These are phyloP conservation scores for Digitaria exilis DNA, from an alignment of 202 grass and related monocot genomes.

Conservation along the genomic window DNA sequence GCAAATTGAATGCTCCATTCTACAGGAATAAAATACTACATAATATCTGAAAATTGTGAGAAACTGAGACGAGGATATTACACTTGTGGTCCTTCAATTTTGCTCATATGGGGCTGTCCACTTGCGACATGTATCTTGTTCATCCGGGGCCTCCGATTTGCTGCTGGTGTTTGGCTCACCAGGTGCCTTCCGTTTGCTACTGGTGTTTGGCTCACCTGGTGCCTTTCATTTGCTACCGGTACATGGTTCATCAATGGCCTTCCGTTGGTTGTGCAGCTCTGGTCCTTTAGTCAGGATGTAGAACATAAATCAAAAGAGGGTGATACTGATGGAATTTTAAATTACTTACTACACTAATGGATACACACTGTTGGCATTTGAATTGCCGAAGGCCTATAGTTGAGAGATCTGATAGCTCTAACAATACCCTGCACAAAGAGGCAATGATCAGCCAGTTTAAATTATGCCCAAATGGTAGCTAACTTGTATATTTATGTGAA, in stretches of 20 bases:
- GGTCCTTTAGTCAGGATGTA: constrained; percentile 41
- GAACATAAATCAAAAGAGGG: background rate
- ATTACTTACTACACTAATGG: constrained; percentile 4
- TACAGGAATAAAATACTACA: constrained; percentile 6
- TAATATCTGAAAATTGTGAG: constrained; percentile 1
- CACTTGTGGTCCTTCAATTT: constrained; percentile 43
- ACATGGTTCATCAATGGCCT: background rate
- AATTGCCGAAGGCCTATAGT: constrained; percentile 34
- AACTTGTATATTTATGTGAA: no score
- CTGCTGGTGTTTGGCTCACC: constrained; percentile 2
- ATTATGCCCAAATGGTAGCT: no score
- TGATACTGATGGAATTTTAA: background rate
- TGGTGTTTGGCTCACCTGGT: background rate
- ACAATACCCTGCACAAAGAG: constrained; percentile 48
- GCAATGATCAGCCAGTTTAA: constrained; percentile 12
- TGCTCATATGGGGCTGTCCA: background rate
- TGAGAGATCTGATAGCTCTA: constrained; percentile 52
- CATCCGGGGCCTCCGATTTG: background rate
- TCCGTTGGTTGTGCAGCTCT: constrained; percentile 22
- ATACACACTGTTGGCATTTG: constrained; percentile 46
- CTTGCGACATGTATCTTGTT: constrained; percentile 1
- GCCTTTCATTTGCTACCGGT: background rate
- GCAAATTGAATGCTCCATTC: constrained; percentile 1
- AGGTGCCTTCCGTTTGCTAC: background rate
- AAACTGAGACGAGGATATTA: constrained; percentile 51